Base-by-base conservation (phyloP, 208 protist species). In the Porcisia deanei region DNA sequence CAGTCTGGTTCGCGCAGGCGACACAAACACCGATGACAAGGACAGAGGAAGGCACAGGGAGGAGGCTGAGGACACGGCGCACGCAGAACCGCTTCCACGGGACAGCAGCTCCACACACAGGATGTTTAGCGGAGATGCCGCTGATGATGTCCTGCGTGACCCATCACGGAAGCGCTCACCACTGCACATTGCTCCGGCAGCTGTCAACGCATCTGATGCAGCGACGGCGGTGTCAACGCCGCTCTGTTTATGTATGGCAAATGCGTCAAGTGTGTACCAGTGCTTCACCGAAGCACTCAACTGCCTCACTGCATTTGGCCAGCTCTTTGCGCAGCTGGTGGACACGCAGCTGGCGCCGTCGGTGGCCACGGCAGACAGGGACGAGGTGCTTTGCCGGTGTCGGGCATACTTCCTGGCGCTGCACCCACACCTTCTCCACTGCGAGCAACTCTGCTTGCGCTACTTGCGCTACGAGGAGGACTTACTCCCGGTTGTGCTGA, bases 401-500 rank as follows among this genome's bases (percentile, higher is more conserved):
- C 63, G 60, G 0, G 25, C 64, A 41, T 80, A 54, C 75, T 80
- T 85, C 47, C 49, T 80, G 25, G 52, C 22, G 49, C 66, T 85
- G 34, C 80, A 85, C 71, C 80, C 80, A 10, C 64, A 74, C 49
- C 66, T 85, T 14, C 65, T 85, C 14, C 75, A 57, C 59, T 85
- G 80, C 47, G 72, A 59, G 16, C 54, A 54, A 30, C 73, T 80
- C 53, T 81, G 68, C 60, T 66, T 85, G n/a, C 71, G 73, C 16
- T 69, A 75, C 68, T 68, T 85, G 37, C 70, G 75, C 68, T 78
- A 79, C 61, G 81, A 81, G 47, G 83, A 86, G 71, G 86, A 88
- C 67, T 73, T 89, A n/a, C 75, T 88, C 57, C 86, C 86, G n/a
- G 79, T 80, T 6, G 45, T 85, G 47, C 37, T 93, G 37, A 93